These are phyloP conservation scores for Melanomma pulvis-pyrius DNA, from an alignment of 495 filamentous ascomycete genomes.

Conservation along the genomic window DNA sequence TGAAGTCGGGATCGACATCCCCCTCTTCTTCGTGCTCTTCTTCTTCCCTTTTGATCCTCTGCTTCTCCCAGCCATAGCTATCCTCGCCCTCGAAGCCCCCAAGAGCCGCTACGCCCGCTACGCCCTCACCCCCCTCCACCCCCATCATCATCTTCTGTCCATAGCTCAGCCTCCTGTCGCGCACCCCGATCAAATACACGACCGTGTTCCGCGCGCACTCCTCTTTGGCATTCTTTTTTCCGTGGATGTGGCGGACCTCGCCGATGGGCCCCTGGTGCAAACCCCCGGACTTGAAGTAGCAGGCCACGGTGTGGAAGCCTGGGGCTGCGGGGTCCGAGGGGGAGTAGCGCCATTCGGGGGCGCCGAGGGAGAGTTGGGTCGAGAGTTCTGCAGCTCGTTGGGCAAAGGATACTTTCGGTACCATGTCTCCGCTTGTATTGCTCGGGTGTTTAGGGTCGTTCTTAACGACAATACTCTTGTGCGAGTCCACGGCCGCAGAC, in stretches of 20 bases:
- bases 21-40: neutral
- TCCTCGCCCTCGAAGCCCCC: neutral
- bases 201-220: constrained; percentile 47
- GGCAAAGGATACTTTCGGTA: neutral
- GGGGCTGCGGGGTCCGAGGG: neutral
- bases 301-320: constrained; percentile 40
- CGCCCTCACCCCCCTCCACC: neutral
- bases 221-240: constrained; percentile 55
- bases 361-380: neutral
- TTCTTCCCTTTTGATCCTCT: neutral
- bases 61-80: neutral
- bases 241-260: constrained; percentile 48
- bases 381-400: neutral
- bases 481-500: neutral
- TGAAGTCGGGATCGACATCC: neutral
- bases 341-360: constrained; percentile 1
- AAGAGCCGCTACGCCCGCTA: neutral
- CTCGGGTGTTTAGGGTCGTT: neutral
- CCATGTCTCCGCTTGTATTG: neutral
- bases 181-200: constrained; percentile 43
- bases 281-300: constrained; percentile 20
- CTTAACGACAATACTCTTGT: neutral
- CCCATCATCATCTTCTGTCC: constrained; percentile 18
- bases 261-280: constrained; percentile 41
- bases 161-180: constrained; percentile 27